Conservation (phyloP, 768 basidiomycete species). For the Lentinula boryana region DNA sequence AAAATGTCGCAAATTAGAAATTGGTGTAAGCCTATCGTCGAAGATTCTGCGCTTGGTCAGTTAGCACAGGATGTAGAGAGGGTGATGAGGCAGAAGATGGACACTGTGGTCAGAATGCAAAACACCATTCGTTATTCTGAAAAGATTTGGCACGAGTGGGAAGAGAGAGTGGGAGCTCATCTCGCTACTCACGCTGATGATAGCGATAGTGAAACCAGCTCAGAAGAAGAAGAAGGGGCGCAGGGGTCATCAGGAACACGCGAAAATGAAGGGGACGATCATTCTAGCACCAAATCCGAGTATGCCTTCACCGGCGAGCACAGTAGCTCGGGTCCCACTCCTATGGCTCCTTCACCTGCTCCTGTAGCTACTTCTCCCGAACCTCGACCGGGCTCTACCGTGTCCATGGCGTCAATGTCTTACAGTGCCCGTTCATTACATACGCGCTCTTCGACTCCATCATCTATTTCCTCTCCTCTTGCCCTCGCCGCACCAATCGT, state of each 20-base stretch:
- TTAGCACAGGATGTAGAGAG: conserved; percentile 85
- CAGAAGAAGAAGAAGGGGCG: conserved; percentile 35
- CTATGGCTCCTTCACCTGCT: conserved; percentile 47
- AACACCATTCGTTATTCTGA: conserved; percentile 96
- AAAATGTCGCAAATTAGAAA: conserved; percentile 77
- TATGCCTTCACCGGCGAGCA: conserved; percentile 47
- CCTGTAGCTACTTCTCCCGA: conserved; percentile 53
- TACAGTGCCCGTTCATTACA: conserved; percentile 40
- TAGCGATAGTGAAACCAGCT: conserved; percentile 32
- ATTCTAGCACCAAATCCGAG: conserved; percentile 60
- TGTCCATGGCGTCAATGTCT: conserved; percentile 15
- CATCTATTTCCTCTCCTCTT: conserved; percentile 82
- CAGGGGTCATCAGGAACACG: conserved; percentile 14
- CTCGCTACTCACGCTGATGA: conserved; percentile 52
- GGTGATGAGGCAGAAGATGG: conserved; percentile 88
- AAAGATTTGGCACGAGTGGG: conserved; percentile 97
- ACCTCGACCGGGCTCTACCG: conserved; percentile 14
- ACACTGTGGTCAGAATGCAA: conserved; percentile 92
- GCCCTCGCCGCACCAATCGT: conserved; percentile 82
- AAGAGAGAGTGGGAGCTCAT: conserved; percentile 73
- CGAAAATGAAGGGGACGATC: conserved; percentile 37
- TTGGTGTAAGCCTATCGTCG: conserved; percentile 82
- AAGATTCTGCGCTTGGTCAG: conserved; percentile 79
- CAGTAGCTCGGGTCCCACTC: conserved; percentile 25
- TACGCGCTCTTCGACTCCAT: conserved; percentile 83